Evolutionary conservation across 1,284 basidiomycete species (phyloP).

Genomic region (Sanghuangporus baumii): DNA sequence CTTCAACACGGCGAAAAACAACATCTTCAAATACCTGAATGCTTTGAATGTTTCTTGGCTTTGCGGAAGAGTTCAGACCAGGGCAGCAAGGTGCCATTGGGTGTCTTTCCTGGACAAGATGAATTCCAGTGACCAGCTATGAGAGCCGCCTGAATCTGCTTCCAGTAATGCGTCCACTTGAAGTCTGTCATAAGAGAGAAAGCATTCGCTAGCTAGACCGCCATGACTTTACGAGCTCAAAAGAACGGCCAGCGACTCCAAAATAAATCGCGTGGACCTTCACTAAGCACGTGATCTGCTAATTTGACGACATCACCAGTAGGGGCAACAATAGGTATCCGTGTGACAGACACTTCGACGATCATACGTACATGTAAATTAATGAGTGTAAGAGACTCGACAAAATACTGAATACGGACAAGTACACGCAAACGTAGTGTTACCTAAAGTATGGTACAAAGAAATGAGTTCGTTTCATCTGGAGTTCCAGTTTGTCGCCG

Average conservation of each 20-base stretch:
- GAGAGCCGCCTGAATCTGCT: slow-evolving; percentile 60
- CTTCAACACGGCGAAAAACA: not conserved
- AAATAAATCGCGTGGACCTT: too few relatives aligned
- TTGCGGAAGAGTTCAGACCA: slow-evolving; percentile 84
- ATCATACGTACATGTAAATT: too few relatives aligned
- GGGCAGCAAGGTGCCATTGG: slow-evolving; percentile 50
- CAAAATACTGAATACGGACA: not conserved
- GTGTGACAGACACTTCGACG: too few relatives aligned
- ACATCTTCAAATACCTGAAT: not conserved
- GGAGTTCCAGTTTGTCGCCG: not conserved
- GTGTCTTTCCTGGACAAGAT: slow-evolving; percentile 53
- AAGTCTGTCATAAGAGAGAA: slow-evolving; percentile 31
- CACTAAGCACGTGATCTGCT: too few relatives aligned
- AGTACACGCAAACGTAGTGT: not conserved
- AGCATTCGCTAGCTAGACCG: not conserved
- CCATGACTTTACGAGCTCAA: not conserved
- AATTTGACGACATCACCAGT: too few relatives aligned
- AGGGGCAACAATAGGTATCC: too few relatives aligned
- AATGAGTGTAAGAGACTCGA: too few relatives aligned
- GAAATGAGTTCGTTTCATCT: not conserved
- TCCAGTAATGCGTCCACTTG: slow-evolving; percentile 72
- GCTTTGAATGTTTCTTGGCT: slow-evolving; percentile 78
- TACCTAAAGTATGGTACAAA: not conserved
- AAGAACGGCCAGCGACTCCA: not conserved
- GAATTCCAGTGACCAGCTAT: slow-evolving; percentile 67